These are phyloP conservation scores for Acanthamoeba sp. DNA, from an alignment of 208 protist species.

Conservation along the genomic window DNA sequence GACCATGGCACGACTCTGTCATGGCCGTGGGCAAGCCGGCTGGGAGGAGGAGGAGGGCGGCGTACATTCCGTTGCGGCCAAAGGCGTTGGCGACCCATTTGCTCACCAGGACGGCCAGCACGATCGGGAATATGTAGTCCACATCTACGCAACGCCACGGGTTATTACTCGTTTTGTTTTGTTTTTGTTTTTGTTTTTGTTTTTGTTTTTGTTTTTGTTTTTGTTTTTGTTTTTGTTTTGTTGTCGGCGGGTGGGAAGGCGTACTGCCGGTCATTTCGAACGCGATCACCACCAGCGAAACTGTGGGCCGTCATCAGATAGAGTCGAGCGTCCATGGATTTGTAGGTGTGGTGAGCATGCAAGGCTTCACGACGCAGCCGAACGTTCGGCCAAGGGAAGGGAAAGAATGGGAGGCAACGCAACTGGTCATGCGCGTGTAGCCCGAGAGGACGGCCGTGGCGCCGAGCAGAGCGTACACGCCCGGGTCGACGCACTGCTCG, in stretches of 20 bases:
- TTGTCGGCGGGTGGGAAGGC: not conserved
- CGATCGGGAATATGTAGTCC: slow-evolving; percentile 47
- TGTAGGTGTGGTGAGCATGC: no score
- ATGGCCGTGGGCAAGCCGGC: no score
- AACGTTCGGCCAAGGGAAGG: not conserved
- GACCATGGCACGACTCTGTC: not conserved
- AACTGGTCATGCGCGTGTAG: slow-evolving; percentile 80
- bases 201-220: no score
- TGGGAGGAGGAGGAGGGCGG: not conserved
- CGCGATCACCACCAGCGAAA: slow-evolving; percentile 75
- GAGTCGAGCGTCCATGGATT: no score
- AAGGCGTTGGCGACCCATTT: slow-evolving; percentile 57
- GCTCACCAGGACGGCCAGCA: slow-evolving; percentile 35
- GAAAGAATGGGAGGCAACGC: not conserved
- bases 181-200: no score
- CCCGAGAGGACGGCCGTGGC: slow-evolving; percentile 77
- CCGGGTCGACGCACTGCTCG: slow-evolving; percentile 33
- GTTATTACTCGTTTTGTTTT: no score
- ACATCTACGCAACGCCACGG: no score
- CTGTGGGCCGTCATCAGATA: not conserved
- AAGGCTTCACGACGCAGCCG: no score
- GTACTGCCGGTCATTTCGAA: slow-evolving; percentile 72
- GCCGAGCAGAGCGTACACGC: slow-evolving; percentile 79
- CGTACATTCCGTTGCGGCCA: slow-evolving; percentile 58
- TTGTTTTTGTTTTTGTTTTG: no score